These are phyloP conservation scores for Trichosanthes truncata DNA, from an alignment of 306 rosid genomes.

Conservation along the genomic window DNA sequence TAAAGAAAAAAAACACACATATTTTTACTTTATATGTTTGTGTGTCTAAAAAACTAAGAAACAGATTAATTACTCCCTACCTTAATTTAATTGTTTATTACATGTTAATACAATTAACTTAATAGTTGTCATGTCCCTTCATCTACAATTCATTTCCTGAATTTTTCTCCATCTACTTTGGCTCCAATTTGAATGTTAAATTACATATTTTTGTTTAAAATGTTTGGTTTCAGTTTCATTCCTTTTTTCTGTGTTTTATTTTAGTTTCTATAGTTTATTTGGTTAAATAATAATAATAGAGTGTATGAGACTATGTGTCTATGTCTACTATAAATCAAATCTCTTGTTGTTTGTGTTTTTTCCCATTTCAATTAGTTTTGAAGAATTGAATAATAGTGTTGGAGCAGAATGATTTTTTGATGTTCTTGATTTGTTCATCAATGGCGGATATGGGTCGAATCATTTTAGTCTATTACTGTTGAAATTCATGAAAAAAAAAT, in stretches of 20 bases:
- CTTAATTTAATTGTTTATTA: background rate
- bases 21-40: background rate
- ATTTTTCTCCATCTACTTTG: background rate
- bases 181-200: no score
- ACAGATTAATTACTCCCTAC: background rate
- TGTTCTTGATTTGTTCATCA: background rate
- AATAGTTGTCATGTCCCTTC: conserved; percentile 3
- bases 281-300: no score
- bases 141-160: background rate
- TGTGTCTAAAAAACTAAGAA: background rate
- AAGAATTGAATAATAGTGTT: background rate
- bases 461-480: background rate
- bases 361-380: background rate
- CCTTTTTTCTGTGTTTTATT: no score
- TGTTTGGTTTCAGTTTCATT: no score
- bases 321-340: no score
- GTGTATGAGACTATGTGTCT: no score
- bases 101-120: no score
- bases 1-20: no score
- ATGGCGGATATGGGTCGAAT: background rate
- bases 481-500: background rate
- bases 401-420: background rate
- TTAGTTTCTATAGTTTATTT: no score
- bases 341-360: background rate
- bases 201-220: no score